Percentiles rank a stretch among this genome's conserved stretches.
Conservation (phyloP, 805 yeast species). For the Wickerhamomyces silvicola region DNA sequence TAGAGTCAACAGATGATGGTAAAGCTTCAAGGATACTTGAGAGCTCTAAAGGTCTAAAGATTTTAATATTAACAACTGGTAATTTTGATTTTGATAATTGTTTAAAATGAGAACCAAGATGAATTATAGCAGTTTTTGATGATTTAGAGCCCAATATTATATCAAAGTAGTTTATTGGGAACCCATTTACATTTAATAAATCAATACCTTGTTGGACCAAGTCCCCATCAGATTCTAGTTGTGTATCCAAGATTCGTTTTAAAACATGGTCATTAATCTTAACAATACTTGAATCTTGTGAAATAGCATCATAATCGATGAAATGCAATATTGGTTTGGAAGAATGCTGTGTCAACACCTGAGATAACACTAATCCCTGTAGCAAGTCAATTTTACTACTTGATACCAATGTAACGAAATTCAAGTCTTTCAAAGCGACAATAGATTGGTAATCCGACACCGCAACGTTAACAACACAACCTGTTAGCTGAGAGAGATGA, state of each 20-base stretch:
- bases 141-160: conserved; percentile 29
- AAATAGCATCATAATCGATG: conserved; percentile 29
- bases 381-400: conserved; percentile 47
- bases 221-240: conserved; percentile 17
- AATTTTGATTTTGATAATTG: conserved; percentile 34
- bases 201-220: conserved; percentile 28
- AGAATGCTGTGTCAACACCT: conserved; percentile 44
- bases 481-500: conserved; percentile 37
- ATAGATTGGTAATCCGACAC: conserved; percentile 63
- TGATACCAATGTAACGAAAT: conserved; percentile 62
- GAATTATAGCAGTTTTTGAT: conserved; percentile 48
- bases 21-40: conserved; percentile 40
- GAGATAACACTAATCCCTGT: conserved; percentile 51
- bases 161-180: conserved; percentile 35
- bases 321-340: conserved; percentile 67
- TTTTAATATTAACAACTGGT: conserved; percentile 47
- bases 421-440: conserved; percentile 68
- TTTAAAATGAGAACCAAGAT: conserved; percentile 53
- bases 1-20: conserved; percentile 47
- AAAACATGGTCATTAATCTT: conserved; percentile 3
- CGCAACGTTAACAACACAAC: conserved; percentile 57
- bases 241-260: conserved; percentile 3
- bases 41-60: conserved; percentile 69
- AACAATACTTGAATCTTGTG: conserved; percentile 5
- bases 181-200: conserved; percentile 19